Conservation (phyloP, 371 early-diverging fungal species). For the Actinomucor elegans region DNA sequence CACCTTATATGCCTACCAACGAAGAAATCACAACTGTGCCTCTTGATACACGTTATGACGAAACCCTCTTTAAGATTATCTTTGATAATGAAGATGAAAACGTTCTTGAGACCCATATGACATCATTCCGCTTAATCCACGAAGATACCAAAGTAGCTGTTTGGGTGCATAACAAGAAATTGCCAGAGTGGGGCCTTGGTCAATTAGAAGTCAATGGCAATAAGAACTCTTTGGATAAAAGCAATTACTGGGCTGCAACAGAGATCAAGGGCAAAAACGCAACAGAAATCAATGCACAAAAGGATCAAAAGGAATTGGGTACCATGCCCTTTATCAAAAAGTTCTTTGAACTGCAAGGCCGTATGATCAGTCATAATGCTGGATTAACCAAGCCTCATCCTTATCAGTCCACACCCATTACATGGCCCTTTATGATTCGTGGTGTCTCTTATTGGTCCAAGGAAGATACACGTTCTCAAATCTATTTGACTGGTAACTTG, state of each 20-base stretch:
- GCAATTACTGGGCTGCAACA: constrained; percentile 79
- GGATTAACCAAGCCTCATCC: constrained; percentile 92
- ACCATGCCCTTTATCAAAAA: constrained; percentile 75
- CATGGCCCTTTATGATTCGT: constrained; percentile 90
- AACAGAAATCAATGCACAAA: constrained; percentile 35
- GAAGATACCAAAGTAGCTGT: constrained; percentile 80
- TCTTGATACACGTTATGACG: constrained; percentile 51
- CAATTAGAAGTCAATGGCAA: constrained; percentile 97
- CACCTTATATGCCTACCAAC: constrained; percentile 94
- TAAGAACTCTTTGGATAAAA: constrained; percentile 74
- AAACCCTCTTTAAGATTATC: constrained; percentile 66
- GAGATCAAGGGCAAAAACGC: constrained; percentile 68
- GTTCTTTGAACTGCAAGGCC: constrained; percentile 85
- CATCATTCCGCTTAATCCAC: constrained; percentile 70
- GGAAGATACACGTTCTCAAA: constrained; percentile 67
- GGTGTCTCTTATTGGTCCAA: constrained; percentile 96
- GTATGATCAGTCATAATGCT: constrained; percentile 92
- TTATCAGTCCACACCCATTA: constrained; percentile 78
- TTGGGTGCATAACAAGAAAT: constrained; percentile 70
- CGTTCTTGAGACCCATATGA: constrained; percentile 56
- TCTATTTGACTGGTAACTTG: constrained; percentile 98
- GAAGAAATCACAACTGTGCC: constrained; percentile 90
- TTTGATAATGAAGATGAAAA: constrained; percentile 55
- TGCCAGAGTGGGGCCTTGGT: constrained; percentile 95
- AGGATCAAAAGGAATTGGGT: constrained; percentile 37